Base-by-base conservation (phyloP, 805 yeast genomes). In the Pichia scutulata region DNA sequence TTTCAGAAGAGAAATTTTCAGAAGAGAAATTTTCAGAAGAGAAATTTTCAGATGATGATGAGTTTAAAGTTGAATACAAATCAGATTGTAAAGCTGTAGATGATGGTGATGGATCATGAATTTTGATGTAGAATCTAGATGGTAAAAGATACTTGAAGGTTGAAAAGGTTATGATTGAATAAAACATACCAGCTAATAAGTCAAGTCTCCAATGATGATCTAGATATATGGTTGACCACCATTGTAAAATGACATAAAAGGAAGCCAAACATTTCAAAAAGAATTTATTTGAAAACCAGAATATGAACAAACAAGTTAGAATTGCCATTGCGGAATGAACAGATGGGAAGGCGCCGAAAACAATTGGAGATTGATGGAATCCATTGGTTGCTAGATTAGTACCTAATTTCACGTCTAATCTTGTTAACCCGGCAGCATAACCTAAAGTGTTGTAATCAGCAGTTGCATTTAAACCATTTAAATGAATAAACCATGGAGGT, bases 271-370 rank as follows among this genome's bases (percentile, higher is more conserved):
- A 18, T 53, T 70, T 71, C 26, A 71, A 62, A 1, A 56, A 39
- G 7, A 59, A 54, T 70, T 72, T 70, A 23, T 66, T 61, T 3
- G 74, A 57, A 58, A 73, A 71, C 59, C 69, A 68, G 25, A 68
- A 56, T n/a, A 74, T 61, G 52, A 74, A 63, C 50, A 74, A 67
- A 53, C 76, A 74, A 51, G 71, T 72, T 44, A 74, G 59, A 30
- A 78, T 74, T 0, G 86, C 85, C 78, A 81, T 80, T 22, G 87
- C 84, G 3, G 81, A 74, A 60, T 82, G 88, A 44, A 81, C 61
- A 1, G 86, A 83, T 9, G 93, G 84, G 57, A 78, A 71, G 1
- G 97, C 97, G 25, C 85, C 88, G 69, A 84, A 84, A 30, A 81
- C 87, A 44, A 81, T 81, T 5, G 89, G 88, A 8, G 80, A 72